These are phyloP conservation scores for Vigna nakashimae DNA, from an alignment of 306 rosid species.

Conservation along the genomic window DNA sequence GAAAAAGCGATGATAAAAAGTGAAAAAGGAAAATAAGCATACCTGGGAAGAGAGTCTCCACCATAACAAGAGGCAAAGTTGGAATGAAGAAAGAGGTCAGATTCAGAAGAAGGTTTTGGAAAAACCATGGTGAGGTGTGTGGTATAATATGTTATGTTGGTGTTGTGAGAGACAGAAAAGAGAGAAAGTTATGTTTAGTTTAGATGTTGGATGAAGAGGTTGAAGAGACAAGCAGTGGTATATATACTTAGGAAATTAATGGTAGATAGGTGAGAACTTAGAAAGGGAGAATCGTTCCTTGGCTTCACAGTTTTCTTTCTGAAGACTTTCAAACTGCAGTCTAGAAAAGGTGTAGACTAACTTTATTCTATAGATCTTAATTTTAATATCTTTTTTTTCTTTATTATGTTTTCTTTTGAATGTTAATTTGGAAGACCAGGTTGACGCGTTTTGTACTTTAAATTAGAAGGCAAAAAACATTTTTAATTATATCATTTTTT, in stretches of 20 bases:
- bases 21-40: not conserved
- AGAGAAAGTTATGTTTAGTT: not conserved
- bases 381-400: too few species aligned
- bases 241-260: not conserved
- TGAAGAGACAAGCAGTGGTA: not conserved
- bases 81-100: constrained; percentile 40
- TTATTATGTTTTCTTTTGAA: too few species aligned
- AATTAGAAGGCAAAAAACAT: too few species aligned
- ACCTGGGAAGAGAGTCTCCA: constrained; percentile 51
- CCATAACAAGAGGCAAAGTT: constrained; percentile 33
- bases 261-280: not conserved
- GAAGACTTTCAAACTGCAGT: constrained; percentile 7
- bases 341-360: not conserved
- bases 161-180: not conserved
- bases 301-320: constrained; percentile 7
- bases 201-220: not conserved
- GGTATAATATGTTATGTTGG: not conserved
- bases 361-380: not conserved
- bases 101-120: constrained; percentile 46
- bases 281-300: constrained; percentile 30
- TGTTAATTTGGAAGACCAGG: too few species aligned
- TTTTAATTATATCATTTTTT: too few species aligned
- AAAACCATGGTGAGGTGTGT: constrained; percentile 40
- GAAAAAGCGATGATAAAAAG: not conserved
- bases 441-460: too few species aligned